Evolutionary conservation across 2,329 filamentous ascomycete genomes (phyloP), one percentile per base, ranked within the genome.

Genomic region (Claviceps fusiformis): DNA sequence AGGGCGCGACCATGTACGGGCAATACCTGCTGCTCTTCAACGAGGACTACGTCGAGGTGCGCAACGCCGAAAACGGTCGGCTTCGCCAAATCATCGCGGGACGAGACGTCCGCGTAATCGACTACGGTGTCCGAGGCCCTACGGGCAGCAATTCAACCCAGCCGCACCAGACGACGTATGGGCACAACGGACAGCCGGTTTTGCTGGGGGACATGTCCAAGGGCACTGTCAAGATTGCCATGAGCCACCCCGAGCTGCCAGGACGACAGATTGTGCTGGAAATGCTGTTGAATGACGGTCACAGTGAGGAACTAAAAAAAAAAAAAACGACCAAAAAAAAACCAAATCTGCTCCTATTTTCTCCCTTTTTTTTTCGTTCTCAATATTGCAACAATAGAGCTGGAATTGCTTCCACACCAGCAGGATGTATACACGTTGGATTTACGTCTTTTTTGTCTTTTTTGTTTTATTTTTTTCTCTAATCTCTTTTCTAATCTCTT

Each of bases 11-110:
- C 58, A 85, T 97, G 73, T 95, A 89, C 63, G 91, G 90, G 1
- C 86, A 90, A 56, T 97, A 95, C 68, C 80, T 98, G 5, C 76
- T 98, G 8, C 81, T 98, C 5, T 95, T 97, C 73, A 93, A 96
- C 68, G 86, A 88, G 27, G 92, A 97, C 69, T 98, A 97, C 62
- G 89, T 98, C 50, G 93, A 98, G 73, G 89, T 98, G 54, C 82
- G 93, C 54, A 97, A 98, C 64, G 93, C 93, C 19, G 89, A 96
- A 73, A 97, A 97, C 65, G 93, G 93, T 0, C 81, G 95, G 24
- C 70, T 98, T 59, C 81, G 93, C 63, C 93, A 98, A 73, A 93
- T 98, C 56, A 95, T 98, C 62, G 86, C 90, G 0, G 93, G 93
- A 0, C 79, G 88, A 59, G 91, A 96, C 65, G 89, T 98, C 51